Conservation (phyloP, 2,329 filamentous ascomycete species). For the Hyphodiscus sp. region DNA sequence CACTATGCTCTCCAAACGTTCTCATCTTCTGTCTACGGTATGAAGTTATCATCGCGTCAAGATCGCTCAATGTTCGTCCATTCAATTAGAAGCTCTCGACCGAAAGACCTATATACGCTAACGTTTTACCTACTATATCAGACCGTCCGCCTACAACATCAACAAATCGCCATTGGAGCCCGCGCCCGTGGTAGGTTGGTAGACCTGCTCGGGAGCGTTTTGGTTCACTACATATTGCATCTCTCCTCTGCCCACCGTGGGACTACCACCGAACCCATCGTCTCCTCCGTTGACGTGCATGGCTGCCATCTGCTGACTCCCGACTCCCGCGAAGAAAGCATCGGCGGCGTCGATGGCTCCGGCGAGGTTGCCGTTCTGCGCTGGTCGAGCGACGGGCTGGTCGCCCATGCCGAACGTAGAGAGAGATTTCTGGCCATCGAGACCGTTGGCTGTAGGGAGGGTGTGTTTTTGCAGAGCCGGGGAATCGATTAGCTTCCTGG, state of each 20-base stretch:
- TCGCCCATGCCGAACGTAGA: conserved; percentile 48
- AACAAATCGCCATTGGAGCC: conserved; percentile 67
- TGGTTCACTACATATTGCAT: conserved; percentile 72
- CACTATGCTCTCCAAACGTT: too few species aligned
- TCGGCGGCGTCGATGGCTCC: conserved; percentile 80
- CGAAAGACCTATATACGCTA: background rate
- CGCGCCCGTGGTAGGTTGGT: conserved; percentile 60
- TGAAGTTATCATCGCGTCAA: too few species aligned
- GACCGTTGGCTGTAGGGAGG: conserved; percentile 44
- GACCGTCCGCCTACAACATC: conserved; percentile 42
- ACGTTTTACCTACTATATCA: background rate
- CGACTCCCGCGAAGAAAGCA: conserved; percentile 79
- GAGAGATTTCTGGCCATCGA: conserved; percentile 54
- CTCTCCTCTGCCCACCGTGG: conserved; percentile 40
- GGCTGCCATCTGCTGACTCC: conserved; percentile 64
- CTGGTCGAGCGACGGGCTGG: conserved; percentile 26
- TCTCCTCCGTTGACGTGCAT: conserved; percentile 58
- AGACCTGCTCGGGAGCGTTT: conserved; percentile 68
- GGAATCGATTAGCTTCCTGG: conserved; percentile 70
- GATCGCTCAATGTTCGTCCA: background rate
- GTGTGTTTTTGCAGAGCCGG: conserved; percentile 76
- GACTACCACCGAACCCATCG: conserved; percentile 55
- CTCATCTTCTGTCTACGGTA: too few species aligned
- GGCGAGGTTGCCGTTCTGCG: conserved; percentile 45
- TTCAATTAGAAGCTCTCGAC: background rate